phyloP scores from a whole-genome alignment of 306 rosid species.

The Glycine latifolia region DNA sequence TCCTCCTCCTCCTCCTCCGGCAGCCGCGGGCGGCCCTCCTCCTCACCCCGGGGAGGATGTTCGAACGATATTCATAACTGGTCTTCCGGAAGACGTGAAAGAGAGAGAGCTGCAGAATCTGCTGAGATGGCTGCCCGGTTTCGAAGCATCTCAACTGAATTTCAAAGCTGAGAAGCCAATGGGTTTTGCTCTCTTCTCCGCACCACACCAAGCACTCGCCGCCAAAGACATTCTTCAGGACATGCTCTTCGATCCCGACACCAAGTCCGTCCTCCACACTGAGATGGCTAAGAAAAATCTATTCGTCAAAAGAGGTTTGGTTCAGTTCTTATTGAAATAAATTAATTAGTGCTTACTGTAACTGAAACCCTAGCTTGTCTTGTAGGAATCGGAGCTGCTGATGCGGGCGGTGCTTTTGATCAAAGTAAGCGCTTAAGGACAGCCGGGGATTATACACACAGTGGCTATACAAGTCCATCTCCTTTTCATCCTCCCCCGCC shows the following conservation, averaged over 20 bases:
- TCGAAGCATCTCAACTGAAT: constrained; percentile 95
- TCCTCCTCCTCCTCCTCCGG: constrained; percentile 71
- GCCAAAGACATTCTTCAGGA: constrained; percentile 95
- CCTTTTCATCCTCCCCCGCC: constrained; percentile 90
- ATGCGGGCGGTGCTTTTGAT: constrained; percentile 68
- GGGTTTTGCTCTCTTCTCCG: constrained; percentile 90
- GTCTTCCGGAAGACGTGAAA: constrained; percentile 93
- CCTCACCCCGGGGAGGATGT: constrained; percentile 76
- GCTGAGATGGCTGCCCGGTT: constrained; percentile 91
- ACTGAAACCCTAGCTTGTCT: no score
- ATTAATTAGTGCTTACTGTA: no score
- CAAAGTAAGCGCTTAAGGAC: constrained; percentile 89
- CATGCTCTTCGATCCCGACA: constrained; percentile 86
- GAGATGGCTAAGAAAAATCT: constrained; percentile 99
- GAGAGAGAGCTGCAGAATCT: constrained; percentile 94
- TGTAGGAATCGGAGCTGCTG: constrained; percentile 68
- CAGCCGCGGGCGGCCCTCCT: constrained; percentile 50
- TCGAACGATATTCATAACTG: constrained; percentile 89
- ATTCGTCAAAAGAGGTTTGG: constrained; percentile 70
- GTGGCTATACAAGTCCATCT: constrained; percentile 80
- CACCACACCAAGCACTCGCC: constrained; percentile 77
- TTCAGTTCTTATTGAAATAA: no score
- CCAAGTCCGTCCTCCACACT: constrained; percentile 90
- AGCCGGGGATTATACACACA: constrained; percentile 84
- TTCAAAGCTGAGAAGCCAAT: constrained; percentile 96